Evolutionary conservation across 2,329 filamentous ascomycete species (phyloP), one percentile per base, ranked within the genome.

Genomic region (Bipolaris gigantea): DNA sequence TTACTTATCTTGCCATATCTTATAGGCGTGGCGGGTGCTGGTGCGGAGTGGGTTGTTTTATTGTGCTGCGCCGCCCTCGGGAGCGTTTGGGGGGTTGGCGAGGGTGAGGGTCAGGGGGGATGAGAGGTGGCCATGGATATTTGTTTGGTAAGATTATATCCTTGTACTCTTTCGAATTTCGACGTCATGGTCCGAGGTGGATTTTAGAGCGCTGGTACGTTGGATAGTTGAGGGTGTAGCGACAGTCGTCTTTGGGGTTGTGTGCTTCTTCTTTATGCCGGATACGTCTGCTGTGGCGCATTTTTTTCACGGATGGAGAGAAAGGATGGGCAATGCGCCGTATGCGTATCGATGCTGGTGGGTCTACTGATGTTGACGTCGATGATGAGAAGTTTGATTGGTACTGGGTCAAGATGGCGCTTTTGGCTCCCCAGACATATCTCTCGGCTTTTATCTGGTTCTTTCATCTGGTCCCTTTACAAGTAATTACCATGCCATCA

Each of bases 191-290:
- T 16, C 3, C 8, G 15, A 15, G 15, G 3, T 10, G 8, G 5
- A n/a, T 32, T 30, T 10, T 2, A 11, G 2, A 18, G 42, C 32
- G 68, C 40, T 75, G 70, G 62, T 69, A 10, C 9, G 13, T 2
- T 33, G 40, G 16, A 13, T 71, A 59, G 67, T 74, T 18, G 69
- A 72, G 56, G 69, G 71, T 4, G 65, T 59, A 0, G 59, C 65
- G 7, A 72, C 67, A 0, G 55, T 71, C 3, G 40, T 66, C 9
- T 69, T 70, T 2, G 82, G 81, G 5, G 62, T 79, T 4, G 64
- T 71, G 2, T 73, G 81, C 6, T 81, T 78, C 62, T 82, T 85
- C 50, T 56, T 80, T 1, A 73, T 84, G 2, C 81, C 81, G 1
- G 81, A 84, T 55, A 84, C 63, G 0, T 68, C 70, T 2, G 59